These are phyloP conservation scores for Fusarium setosum DNA, from an alignment of 2,329 filamentous ascomycete species.

Conservation along the genomic window DNA sequence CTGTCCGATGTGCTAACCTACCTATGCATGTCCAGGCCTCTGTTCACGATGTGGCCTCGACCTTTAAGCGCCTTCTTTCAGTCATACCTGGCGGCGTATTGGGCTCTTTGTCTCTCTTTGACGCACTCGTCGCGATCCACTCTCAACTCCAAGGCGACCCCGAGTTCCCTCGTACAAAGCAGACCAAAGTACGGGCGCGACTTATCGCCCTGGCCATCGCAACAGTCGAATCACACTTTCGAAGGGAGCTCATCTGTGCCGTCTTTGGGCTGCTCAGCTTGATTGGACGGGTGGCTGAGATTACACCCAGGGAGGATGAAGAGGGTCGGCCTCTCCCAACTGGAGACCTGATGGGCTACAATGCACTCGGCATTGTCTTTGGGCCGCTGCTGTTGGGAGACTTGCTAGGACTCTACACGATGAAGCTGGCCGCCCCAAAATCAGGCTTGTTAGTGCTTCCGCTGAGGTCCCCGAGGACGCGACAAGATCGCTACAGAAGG, in stretches of 20 bases:
- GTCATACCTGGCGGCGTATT: constrained; percentile 74
- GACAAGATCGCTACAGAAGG: constrained; percentile 40
- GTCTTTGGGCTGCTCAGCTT: constrained; percentile 74
- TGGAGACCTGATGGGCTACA: constrained; percentile 72
- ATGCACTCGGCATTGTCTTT: constrained; percentile 71
- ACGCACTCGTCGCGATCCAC: constrained; percentile 71
- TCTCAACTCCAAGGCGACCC: constrained; percentile 64
- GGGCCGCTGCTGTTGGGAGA: constrained; percentile 73
- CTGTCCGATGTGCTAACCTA: constrained; percentile 68
- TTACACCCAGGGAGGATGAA: constrained; percentile 62
- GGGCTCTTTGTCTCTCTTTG: constrained; percentile 70
- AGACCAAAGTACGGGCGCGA: constrained; percentile 69
- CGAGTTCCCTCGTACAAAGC: constrained; percentile 64
- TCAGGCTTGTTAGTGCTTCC: constrained; percentile 57
- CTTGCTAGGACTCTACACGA: constrained; percentile 62
- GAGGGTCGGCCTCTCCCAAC: constrained; percentile 64
- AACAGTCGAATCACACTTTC: constrained; percentile 68
- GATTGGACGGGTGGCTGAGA: constrained; percentile 69
- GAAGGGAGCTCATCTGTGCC: constrained; percentile 72
- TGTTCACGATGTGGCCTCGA: constrained; percentile 73
- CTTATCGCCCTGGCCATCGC: constrained; percentile 73
- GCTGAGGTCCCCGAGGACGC: constrained; percentile 55
- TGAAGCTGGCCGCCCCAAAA: constrained; percentile 56
- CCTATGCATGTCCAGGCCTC: constrained; percentile 69
- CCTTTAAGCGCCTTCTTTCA: constrained; percentile 74